Base-by-base conservation (phyloP, 768 basidiomycete species). In the Leucocoprinus birnbaumii region DNA sequence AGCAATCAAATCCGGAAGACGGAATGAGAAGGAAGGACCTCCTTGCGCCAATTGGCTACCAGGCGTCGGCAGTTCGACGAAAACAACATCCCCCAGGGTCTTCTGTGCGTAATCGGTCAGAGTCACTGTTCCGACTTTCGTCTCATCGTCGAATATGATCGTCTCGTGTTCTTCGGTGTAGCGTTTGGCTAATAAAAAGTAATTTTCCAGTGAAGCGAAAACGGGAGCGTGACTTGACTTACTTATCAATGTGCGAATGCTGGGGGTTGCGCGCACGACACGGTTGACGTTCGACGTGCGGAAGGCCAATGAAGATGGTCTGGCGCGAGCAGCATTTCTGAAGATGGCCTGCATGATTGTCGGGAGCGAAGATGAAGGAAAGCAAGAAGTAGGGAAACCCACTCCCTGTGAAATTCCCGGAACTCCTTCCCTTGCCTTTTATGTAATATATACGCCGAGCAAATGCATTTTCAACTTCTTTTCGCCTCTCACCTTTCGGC, bases 91-190 rank as follows among this genome's bases (percentile, higher is more conserved):
- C 27, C 97, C 97, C 2, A 99, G 80, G 31, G 86, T 85, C 47
- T 85, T 79, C 69, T 98, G 94, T 1, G 97, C 97, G 66, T 97
- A 89, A 66, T 96, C 76, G 14, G 97, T 98, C 66, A 99, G 91
- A 41, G 84, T 82, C 42, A 98, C 78, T 7, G 81, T 87, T 35
- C 93, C 96, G 25, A 94, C 61, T 35, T 85, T 84, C 18, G 89
- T 89, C 38, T 73, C 66, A 55, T 89, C 82, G 67, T 99, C 94
- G 66, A 84, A 91, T 31, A 76, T 70, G 55, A 98, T 79, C 52
- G 85, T 82, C 75, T 99, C 96, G 69, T 99, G 96, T 56, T 95
- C 94, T 43, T 70, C 71, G 1, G 95, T 91, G 73, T 86, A 99
- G 63, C 80, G 82, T 69, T 86, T 88, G 40, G 85, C 91, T 91